These are phyloP conservation scores for Hypoxylon sp. DNA, from an alignment of 2,329 filamentous ascomycete genomes.

Conservation along the genomic window DNA sequence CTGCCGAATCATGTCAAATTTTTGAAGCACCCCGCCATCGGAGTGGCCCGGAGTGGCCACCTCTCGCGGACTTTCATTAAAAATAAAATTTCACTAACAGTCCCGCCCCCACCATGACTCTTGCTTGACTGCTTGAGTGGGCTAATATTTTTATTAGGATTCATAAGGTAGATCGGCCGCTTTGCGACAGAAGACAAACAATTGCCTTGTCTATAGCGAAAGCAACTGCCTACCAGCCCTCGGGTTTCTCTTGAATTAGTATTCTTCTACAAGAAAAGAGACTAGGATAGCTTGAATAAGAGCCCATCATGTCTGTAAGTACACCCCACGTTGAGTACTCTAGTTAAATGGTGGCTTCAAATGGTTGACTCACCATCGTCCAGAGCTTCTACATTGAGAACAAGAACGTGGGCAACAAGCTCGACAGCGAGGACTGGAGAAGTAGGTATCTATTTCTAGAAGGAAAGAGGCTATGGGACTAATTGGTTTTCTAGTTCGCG, in stretches of 20 bases:
- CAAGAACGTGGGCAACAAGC: conserved; percentile 81
- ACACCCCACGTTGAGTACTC: conserved; percentile 5
- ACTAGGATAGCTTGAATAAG: conserved; percentile 4
- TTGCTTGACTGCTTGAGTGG: conserved; percentile 18
- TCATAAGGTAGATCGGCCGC: conserved; percentile 23
- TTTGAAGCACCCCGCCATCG: conserved; percentile 46
- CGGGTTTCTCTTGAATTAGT: not conserved
- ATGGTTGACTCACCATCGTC: conserved; percentile 52
- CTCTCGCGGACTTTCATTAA: conserved; percentile 24
- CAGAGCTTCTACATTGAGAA: conserved; percentile 82
- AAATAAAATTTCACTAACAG: conserved; percentile 23
- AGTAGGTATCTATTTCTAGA: conserved; percentile 67
- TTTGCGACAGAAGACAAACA: conserved; percentile 30
- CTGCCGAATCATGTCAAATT: conserved; percentile 4
- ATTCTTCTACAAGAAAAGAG: conserved; percentile 4
- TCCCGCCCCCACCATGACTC: conserved; percentile 45
- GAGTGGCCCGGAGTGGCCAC: conserved; percentile 42
- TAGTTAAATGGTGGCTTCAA: conserved; percentile 5
- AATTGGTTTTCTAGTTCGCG: conserved; percentile 71
- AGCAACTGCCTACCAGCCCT: conserved; percentile 27
- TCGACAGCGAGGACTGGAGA: conserved; percentile 84
- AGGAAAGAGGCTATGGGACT: conserved; percentile 13
- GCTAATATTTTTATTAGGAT: conserved; percentile 39
- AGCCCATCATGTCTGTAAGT: conserved; percentile 51
- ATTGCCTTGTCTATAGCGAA: conserved; percentile 21